Evolutionary conservation across 352 stramenopile species (phyloP), one percentile per base, ranked within the genome.

Genomic region (Pythium aquatile): DNA sequence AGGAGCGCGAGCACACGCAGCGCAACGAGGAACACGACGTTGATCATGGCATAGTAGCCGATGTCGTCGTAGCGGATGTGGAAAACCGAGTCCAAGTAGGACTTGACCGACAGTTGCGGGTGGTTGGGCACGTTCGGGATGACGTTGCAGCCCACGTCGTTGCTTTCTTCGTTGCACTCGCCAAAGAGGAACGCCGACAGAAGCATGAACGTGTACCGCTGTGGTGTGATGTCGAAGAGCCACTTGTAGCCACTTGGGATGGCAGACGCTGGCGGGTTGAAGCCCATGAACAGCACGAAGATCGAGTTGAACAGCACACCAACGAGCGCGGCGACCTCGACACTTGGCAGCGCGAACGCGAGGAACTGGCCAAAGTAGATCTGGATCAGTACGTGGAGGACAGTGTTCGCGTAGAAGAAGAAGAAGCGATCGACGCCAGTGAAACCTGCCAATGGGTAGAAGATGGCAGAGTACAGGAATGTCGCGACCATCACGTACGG

Each of bases 351-450:
- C 7, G 71, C 61, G 10, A 76, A 78, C 44, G 84, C 78, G 47
- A 96, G 77, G 54, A 91, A 83, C 63, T 97, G 83, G 14, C 77
- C 83, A 42, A 86, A 73, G 70, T 85, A 94, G 4, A 83, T 89
- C 53, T 82, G 77, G 58, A 81, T 64, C 54, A 81, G 69, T 5
- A 91, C 53, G 57, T 66, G 85, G 37, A 96, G 17, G 17, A 66
- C 72, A 32, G 93, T 75, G 10, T 75, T 78, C 20, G 89, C 72
- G 44, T 80, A 79, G 55, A 83, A 93, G 63, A 93, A 81, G 46
- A 91, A 75, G 30, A 73, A 66, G 0, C 56, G 75, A 3, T 35
- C 51, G 10, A 77, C 56, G 40, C 74, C 73, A 0, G 62, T 63
- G 49, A 82, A 86, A 46, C 71, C 77, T 3, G 82, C 73, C 49